phyloP scores from a whole-genome alignment of 352 stramenopile genomes.

The Pythium vanterpoolii region DNA sequence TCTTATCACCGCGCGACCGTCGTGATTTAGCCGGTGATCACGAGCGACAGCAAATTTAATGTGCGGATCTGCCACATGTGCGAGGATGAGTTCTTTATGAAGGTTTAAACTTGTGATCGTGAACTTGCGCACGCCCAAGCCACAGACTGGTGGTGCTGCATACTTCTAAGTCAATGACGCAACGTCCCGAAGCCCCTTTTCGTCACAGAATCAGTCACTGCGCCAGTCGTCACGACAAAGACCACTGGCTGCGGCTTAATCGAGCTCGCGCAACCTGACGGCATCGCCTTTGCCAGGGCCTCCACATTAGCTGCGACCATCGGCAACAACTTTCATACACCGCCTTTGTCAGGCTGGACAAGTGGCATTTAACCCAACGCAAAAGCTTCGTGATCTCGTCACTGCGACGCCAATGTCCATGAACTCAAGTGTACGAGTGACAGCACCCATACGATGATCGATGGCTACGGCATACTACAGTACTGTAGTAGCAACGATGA shows the following conservation, averaged over 20 bases:
- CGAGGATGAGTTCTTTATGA: conserved; percentile 15
- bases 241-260: conserved; percentile 7
- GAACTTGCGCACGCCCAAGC: conserved; percentile 6
- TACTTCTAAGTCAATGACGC: neutral
- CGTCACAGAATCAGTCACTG: conserved; percentile 1
- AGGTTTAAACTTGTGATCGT: neutral
- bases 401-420: conserved; percentile 9
- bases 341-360: neutral
- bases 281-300: neutral
- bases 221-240: neutral
- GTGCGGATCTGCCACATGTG: conserved; percentile 10
- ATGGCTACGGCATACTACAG: conserved; percentile 12
- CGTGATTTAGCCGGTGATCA: conserved; percentile 2
- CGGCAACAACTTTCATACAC: neutral
- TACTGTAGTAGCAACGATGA: conserved; percentile 11
- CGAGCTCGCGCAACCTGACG: neutral
- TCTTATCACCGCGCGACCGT: conserved; percentile 1
- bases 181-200: neutral
- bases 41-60: conserved; percentile 6
- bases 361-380: no score
- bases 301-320: neutral
- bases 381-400: conserved; percentile 7
- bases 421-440: conserved; percentile 10
- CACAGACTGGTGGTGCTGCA: neutral
- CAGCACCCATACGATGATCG: neutral